Percentiles rank a stretch among this genome's conserved stretches.
Evolutionary conservation across 495 filamentous ascomycete genomes (phyloP).

Genomic region (Tuber brumale): DNA sequence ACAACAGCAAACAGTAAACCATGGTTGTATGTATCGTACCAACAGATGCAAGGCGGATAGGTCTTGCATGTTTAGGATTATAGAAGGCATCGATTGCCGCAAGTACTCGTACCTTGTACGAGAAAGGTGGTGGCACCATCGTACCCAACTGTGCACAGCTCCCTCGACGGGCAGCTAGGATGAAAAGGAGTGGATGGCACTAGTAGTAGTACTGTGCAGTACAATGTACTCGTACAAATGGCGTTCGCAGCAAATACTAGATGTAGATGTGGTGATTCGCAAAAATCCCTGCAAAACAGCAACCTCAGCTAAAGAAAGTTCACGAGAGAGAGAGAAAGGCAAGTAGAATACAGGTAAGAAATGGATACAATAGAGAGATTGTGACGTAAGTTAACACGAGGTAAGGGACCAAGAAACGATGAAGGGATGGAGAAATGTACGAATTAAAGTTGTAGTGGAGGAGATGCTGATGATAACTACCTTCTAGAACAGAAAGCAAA

Average conservation of each 20-base stretch:
- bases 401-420: not conserved
- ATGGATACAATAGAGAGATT: not conserved
- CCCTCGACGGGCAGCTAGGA: not conserved
- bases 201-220: not conserved
- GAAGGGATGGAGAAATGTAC: not conserved
- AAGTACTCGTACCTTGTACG: slow-evolving; percentile 40
- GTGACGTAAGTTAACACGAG: not conserved
- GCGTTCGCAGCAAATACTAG: not conserved
- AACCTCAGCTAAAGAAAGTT: not conserved
- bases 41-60: slow-evolving; percentile 30
- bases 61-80: slow-evolving; percentile 17
- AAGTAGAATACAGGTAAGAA: not conserved
- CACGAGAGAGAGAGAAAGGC: not conserved
- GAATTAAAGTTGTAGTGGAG: not conserved
- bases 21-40: slow-evolving; percentile 15
- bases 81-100: slow-evolving; percentile 38
- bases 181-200: not conserved
- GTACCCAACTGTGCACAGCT: not conserved
- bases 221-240: slow-evolving; percentile 6
- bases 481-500: not conserved
- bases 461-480: not conserved
- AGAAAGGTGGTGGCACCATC: slow-evolving; percentile 33
- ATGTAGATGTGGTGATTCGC: not conserved
- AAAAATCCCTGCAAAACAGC: not conserved
- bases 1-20: not conserved